These are phyloP conservation scores for Cladosporium halotolerans DNA, from an alignment of 2,329 filamentous ascomycete genomes.

Conservation along the genomic window DNA sequence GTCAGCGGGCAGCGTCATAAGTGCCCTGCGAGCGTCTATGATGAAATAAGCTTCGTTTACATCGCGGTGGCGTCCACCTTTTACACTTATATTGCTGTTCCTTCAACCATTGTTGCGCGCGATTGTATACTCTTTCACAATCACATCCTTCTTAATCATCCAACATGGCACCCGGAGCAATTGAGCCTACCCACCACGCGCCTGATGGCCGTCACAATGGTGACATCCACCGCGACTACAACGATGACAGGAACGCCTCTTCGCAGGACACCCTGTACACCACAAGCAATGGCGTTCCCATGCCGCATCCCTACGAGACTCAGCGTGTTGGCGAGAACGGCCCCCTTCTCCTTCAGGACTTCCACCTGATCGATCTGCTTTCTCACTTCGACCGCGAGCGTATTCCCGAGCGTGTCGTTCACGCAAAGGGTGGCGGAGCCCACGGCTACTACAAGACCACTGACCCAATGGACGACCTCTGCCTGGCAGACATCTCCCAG, in stretches of 20 bases:
- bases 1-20: neutral
- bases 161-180: slow-evolving; percentile 22
- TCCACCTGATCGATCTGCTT: slow-evolving; percentile 44
- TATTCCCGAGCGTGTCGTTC: slow-evolving; percentile 46
- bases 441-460: slow-evolving; percentile 45
- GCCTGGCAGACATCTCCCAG: slow-evolving; percentile 43
- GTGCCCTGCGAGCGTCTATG: neutral
- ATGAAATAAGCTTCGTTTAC: slow-evolving; percentile 3
- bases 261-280: slow-evolving; percentile 47
- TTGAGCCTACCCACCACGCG: slow-evolving; percentile 14
- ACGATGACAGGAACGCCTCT: slow-evolving; percentile 39
- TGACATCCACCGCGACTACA: slow-evolving; percentile 37
- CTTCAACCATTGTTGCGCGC: neutral
- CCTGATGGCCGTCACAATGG: slow-evolving; percentile 30
- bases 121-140: neutral
- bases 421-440: slow-evolving; percentile 45
- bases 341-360: slow-evolving; percentile 50
- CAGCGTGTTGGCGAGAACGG: slow-evolving; percentile 54
- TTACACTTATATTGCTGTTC: neutral
- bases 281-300: slow-evolving; percentile 51
- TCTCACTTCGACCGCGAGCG: slow-evolving; percentile 47
- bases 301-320: slow-evolving; percentile 53
- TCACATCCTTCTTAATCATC: neutral
- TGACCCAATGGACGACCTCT: slow-evolving; percentile 41
- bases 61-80: neutral